Percentiles rank a stretch among this genome's conserved stretches.
Conservation (phyloP, 257 asterid species). For the Handroanthus guayacan region DNA sequence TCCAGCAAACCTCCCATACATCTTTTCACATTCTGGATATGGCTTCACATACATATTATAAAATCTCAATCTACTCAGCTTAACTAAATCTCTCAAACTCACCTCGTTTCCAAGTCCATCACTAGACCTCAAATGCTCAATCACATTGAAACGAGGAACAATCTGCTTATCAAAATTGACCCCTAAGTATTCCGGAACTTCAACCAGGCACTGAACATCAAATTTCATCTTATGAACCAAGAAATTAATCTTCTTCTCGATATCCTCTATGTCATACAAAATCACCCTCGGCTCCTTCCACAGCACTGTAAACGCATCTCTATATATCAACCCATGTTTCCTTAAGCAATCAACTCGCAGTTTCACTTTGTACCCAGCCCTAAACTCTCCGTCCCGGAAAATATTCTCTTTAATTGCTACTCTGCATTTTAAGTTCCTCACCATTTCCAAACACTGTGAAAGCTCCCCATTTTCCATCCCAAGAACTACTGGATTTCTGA, state of each 20-base stretch:
- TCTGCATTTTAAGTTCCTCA: constrained; percentile 76
- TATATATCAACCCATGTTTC: constrained; percentile 62
- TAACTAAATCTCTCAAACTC: constrained; percentile 64
- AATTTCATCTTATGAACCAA: constrained; percentile 60
- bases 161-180: constrained; percentile 76
- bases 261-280: constrained; percentile 53
- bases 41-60: constrained; percentile 91
- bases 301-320: constrained; percentile 74
- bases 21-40: constrained; percentile 84
- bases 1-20: constrained; percentile 69
- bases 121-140: constrained; percentile 57
- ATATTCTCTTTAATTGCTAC: constrained; percentile 56
- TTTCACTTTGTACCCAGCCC: constrained; percentile 73
- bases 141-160: constrained; percentile 79
- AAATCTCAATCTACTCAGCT: constrained; percentile 77
- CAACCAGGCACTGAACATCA: constrained; percentile 60
- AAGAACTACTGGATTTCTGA: constrained; percentile 68
- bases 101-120: constrained; percentile 79
- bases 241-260: constrained; percentile 74
- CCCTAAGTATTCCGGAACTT: constrained; percentile 81
- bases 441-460: constrained; percentile 66
- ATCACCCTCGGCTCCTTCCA: constrained; percentile 92
- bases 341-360: constrained; percentile 72
- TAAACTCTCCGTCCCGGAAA: constrained; percentile 58
- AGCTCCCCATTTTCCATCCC: constrained; percentile 85